A percentile compares a stretch with the other conserved stretches of the same genome.
These are phyloP conservation scores for Zizania latifolia DNA, from an alignment of 176 grass and related monocot genomes.

Conservation along the genomic window DNA sequence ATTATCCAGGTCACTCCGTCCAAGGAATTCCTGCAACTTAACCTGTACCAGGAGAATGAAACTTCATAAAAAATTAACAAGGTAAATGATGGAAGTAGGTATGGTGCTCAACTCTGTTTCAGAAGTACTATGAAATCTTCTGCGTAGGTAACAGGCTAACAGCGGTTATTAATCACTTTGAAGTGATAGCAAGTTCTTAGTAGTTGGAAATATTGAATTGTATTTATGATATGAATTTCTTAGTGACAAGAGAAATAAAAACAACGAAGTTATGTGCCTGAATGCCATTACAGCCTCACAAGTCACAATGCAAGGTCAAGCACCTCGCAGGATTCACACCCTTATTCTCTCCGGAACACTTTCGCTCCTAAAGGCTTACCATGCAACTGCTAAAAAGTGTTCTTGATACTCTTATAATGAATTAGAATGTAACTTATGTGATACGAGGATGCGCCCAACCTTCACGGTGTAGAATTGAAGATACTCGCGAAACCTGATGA, in stretches of 20 bases:
- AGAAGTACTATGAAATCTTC: background rate
- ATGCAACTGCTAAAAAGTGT: constrained; percentile 92
- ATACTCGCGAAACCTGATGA: no score
- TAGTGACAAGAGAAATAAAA: background rate
- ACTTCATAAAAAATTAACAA: background rate
- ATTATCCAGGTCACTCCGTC: constrained; percentile 66
- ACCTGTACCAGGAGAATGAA: constrained; percentile 50
- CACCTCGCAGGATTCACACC: constrained; percentile 75
- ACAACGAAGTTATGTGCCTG: background rate
- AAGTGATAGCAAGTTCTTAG: background rate
- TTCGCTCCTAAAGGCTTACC: constrained; percentile 66
- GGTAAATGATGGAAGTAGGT: background rate
- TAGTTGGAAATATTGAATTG: background rate
- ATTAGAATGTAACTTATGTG: constrained; percentile 96
- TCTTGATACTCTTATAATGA: constrained; percentile 71
- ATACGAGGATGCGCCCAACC: no score
- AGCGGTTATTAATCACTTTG: background rate
- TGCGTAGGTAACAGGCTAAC: background rate
- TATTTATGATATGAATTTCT: background rate
- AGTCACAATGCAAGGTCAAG: background rate
- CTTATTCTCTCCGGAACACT: constrained; percentile 71
- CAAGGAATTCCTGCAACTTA: constrained; percentile 90
- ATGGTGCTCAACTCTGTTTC: background rate
- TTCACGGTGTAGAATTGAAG: no score
- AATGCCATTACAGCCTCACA: background rate